Base-by-base conservation (phyloP, 768 basidiomycete species). In the Ephemerocybe angulata region DNA sequence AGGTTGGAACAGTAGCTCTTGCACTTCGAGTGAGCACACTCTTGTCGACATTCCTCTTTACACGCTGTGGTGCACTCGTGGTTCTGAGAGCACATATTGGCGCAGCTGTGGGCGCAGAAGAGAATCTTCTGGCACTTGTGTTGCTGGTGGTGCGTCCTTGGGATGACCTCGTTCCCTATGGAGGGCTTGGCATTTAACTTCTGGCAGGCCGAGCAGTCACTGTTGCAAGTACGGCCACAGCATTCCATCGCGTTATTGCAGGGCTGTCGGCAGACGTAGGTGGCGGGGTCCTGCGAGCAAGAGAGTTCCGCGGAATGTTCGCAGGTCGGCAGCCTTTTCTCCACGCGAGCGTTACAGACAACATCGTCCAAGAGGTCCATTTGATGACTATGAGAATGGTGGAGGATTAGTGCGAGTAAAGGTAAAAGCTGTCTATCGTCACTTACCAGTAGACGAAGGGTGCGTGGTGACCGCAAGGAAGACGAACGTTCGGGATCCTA, bases 401-500 rank as follows among this genome's bases (percentile, higher is more conserved):
- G 33, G 8, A 17, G 17, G 33, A 35, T 8, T 35, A 35, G 33
- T 35, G 8, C 33, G 33, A 8, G 33, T 35, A 35, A 8, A 8
- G 8, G 17, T 17, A 35, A 35, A 35, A 17, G n/a, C 22, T 30
- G 19, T n/a, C 21, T 40, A 41, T 21, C n/a, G n/a, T n/a, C 35
- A 59, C 76, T 47, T 60, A 85, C 85, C 86, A 88, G 24, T 73
- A 67, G 40, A 84, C 72, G 0, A 69, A 67, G 12, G 58, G 11
- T 17, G 66, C 70, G 25, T 61, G 51, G 63, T 88, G 86, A 1
- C 83, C 83, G 58, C 87, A 88, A 0, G 85, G 82, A 17, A 88
- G 71, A 28, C 53, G 24, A 12, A 87, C 75, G 2, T 76, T 62
- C 3, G 65, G 62, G 15, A 83, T 62, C 2, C 73, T 71, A 63